Evolutionary conservation across 331 rosid genomes (phyloP).

Genomic region (Ulmus americana): DNA sequence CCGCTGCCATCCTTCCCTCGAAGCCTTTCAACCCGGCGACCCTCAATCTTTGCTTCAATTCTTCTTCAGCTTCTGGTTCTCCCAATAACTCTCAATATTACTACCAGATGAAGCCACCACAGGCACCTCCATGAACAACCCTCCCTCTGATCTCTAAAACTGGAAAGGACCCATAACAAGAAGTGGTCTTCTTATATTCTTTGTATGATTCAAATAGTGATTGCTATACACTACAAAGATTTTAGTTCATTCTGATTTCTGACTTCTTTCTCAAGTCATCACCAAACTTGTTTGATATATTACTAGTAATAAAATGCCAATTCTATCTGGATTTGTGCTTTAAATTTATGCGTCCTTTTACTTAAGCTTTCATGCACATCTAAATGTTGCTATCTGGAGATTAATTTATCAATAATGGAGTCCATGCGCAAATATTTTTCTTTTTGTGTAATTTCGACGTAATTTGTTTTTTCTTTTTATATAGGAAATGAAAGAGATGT

Average conservation of each 20-base stretch:
- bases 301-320: neutral
- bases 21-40: conserved; percentile 36
- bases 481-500: too few species aligned
- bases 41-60: conserved; percentile 41
- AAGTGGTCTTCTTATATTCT: conserved; percentile 28
- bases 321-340: conserved; percentile 9
- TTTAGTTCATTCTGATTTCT: conserved; percentile 9
- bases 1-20: conserved; percentile 45
- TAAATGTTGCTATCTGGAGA: neutral
- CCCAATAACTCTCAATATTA: conserved; percentile 39
- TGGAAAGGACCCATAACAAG: conserved; percentile 12
- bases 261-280: conserved; percentile 29
- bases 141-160: neutral
- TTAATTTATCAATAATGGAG: neutral
- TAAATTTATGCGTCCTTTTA: neutral
- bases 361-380: conserved; percentile 1
- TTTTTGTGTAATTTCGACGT: neutral
- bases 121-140: conserved; percentile 37
- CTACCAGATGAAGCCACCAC: conserved; percentile 43
- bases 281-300: conserved; percentile 6
- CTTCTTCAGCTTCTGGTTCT: conserved; percentile 39
- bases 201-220: conserved; percentile 37
- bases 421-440: neutral
- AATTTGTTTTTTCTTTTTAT: too few species aligned
- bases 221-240: conserved; percentile 33